Evolutionary conservation across 2,329 filamentous ascomycete species (phyloP), one percentile per base, ranked within the genome.

Genomic region (Cordyceps javanica): DNA sequence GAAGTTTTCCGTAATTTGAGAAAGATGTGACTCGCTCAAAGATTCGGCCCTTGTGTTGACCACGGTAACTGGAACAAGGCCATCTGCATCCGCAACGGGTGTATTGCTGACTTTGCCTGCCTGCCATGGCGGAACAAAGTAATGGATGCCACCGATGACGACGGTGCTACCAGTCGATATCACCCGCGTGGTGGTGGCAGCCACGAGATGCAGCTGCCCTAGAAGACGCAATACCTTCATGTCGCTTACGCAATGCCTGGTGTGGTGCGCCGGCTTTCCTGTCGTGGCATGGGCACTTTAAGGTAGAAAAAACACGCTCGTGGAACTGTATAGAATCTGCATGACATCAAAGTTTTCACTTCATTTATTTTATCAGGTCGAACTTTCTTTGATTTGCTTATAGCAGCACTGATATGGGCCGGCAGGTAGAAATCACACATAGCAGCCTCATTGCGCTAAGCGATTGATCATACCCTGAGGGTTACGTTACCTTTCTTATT

Each of bases 111-210:
- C 19, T n/a, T n/a, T 50, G 28, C 21, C 61, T 14, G 62, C 55
- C n/a, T 48, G 19, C 25, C 32, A 41, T 36, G 61, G 60, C 6
- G 61, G 58, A 25, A 62, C 38, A 42, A 60, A 61, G 34, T 61
- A 62, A 10, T 51, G 39, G n/a, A 60, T 23, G 7, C 16, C 32
- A 16, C 61, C 56, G 2, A 62, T 39, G 5, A 16, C 23, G 5
- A 61, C 53, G 2, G 61, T 62, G 6, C 54, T 23, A n/a, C 61
- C 61, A 9, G 61, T 60, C 7, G 54, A 46, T 16, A 52, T 25
- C 14, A 41, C 28, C 21, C 23, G 23, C 19, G 42, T 16, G 7
- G 53, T 23, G 13, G 25, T 13, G 8, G 34, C 34, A 9, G 34
- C 25, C 5, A 26, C 44, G 25, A 32, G 14, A 39, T 30, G 53